Percentiles rank a stretch among this genome's conserved stretches.
phyloP scores from a whole-genome alignment of 176 grass and related monocot genomes.

The Aegilops umbellulata region DNA sequence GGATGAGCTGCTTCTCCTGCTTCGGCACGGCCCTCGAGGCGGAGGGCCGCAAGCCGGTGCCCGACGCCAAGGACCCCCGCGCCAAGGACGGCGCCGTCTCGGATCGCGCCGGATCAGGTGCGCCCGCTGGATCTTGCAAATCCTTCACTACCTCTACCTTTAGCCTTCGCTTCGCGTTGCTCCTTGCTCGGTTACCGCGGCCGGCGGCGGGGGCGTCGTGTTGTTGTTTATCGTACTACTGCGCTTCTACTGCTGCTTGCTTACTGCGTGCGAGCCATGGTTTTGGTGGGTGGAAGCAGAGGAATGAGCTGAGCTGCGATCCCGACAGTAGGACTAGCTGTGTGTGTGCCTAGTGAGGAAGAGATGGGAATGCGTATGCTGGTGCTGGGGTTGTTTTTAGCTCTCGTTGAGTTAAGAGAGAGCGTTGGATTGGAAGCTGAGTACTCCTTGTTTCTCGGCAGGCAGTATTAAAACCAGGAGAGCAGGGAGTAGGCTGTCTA shows the following conservation, averaged over 20 bases:
- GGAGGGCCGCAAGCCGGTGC: conserved; percentile 26
- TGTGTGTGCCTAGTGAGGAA: background rate
- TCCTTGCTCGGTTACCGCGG: too few relatives aligned
- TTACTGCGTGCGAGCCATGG: background rate
- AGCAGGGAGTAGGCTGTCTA: background rate
- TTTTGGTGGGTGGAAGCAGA: background rate
- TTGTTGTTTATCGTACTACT: background rate
- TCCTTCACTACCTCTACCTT: background rate
- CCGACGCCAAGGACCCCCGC: conserved; percentile 38
- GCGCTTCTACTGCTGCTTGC: too few relatives aligned
- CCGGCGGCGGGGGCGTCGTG: background rate
- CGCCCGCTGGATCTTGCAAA: conserved; percentile 26
- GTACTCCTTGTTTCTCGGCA: background rate
- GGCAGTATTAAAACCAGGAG: background rate
- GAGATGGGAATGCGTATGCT: background rate
- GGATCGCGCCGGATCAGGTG: conserved; percentile 60
- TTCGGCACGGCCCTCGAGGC: conserved; percentile 60
- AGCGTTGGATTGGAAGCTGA: background rate
- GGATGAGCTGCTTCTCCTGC: conserved; percentile 89
- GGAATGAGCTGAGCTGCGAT: background rate
- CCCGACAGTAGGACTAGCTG: background rate
- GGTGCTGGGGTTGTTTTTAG: background rate
- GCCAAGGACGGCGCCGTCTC: conserved; percentile 36
- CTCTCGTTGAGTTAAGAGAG: background rate
- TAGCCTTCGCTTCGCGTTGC: background rate